A percentile compares a stretch with the other conserved stretches of the same genome.
These are phyloP conservation scores for Wallacemonas sp. DNA, from an alignment of 208 protist genomes.

Conservation along the genomic window DNA sequence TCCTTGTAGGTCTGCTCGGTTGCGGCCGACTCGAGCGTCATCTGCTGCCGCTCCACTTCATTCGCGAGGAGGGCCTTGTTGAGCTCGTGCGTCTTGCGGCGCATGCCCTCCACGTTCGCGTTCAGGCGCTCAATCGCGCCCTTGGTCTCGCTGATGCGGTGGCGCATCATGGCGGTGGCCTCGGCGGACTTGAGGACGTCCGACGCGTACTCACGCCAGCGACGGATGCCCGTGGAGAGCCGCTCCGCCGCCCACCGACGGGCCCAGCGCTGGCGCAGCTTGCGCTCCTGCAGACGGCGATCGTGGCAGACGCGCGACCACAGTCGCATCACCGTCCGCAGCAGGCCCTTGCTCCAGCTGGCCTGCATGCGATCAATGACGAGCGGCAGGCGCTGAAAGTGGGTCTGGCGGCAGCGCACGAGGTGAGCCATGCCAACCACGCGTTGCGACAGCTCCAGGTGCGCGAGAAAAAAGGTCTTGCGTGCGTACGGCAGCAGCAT, in stretches of 20 bases:
- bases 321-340: constrained; percentile 57
- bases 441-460: constrained; percentile 48
- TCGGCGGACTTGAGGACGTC: constrained; percentile 39
- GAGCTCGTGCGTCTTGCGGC: constrained; percentile 30
- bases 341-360: constrained; percentile 59
- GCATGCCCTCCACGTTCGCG: constrained; percentile 43
- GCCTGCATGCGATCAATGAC: constrained; percentile 56
- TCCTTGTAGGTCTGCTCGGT: constrained; percentile 51
- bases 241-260: constrained; percentile 52
- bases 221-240: constrained; percentile 39
- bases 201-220: constrained; percentile 66
- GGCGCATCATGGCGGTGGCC: constrained; percentile 41
- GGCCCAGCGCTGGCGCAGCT: constrained; percentile 64
- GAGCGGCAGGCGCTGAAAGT: constrained; percentile 51
- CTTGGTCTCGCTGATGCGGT: constrained; percentile 37
- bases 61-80: constrained; percentile 38
- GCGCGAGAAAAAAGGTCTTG: constrained; percentile 75
- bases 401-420: constrained; percentile 46
- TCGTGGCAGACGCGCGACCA: constrained; percentile 55
- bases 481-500: constrained; percentile 61
- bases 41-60: constrained; percentile 30
- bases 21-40: constrained; percentile 37
- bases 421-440: constrained; percentile 49
- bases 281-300: constrained; percentile 53
- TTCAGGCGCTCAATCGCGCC: constrained; percentile 35